Conservation (phyloP, 176 grass and related monocot species). For the Aegilops umbellulata region DNA sequence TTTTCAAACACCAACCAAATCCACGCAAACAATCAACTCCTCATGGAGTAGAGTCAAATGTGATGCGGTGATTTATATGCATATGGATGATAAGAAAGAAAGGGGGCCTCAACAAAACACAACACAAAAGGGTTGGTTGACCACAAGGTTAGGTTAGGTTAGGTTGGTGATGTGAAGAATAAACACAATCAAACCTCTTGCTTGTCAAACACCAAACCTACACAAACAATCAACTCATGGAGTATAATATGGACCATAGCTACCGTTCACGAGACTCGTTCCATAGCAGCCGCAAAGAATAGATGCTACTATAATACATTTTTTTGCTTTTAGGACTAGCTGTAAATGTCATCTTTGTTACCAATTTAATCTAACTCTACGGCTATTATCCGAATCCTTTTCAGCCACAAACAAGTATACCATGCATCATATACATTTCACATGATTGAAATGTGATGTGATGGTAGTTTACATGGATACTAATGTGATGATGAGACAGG, state of each 20-base stretch:
- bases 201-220: neutral
- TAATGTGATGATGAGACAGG: neutral
- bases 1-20: neutral
- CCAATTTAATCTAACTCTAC: neutral
- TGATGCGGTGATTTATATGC: neutral
- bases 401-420: neutral
- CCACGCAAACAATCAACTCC: neutral
- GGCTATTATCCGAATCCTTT: neutral
- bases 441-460: neutral
- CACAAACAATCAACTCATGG: neutral
- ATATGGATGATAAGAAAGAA: neutral
- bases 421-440: neutral
- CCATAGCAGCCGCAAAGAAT: neutral
- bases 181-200: neutral
- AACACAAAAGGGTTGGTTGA: too few species aligned
- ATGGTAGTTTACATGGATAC: neutral
- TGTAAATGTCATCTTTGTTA: neutral
- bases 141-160: neutral
- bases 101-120: neutral
- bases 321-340: neutral
- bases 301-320: neutral
- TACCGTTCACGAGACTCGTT: neutral
- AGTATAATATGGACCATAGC: neutral
- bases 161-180: neutral
- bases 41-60: neutral